These are phyloP conservation scores for Hordeum marinum DNA, from an alignment of 176 grass and related monocot genomes.

Conservation along the genomic window DNA sequence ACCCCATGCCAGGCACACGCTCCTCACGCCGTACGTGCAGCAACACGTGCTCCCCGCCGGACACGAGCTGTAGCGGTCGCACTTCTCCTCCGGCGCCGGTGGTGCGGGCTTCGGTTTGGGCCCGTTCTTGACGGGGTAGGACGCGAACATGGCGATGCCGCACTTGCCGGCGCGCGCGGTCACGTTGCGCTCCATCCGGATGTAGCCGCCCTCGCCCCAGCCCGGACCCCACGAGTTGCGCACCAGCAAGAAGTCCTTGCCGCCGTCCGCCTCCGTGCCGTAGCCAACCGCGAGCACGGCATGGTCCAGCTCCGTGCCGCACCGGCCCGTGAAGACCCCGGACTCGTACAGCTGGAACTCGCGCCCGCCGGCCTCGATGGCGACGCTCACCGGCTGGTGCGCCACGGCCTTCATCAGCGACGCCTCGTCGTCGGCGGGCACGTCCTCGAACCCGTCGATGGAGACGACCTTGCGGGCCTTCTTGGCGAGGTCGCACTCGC, in stretches of 20 bases:
- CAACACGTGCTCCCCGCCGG: slow-evolving; percentile 61
- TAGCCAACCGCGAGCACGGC: slow-evolving; percentile 56
- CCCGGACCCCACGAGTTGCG: slow-evolving; percentile 68
- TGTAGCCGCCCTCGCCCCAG: slow-evolving; percentile 56
- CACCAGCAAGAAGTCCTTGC: slow-evolving; percentile 51
- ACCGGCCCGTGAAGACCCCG: not conserved
- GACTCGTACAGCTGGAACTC: slow-evolving; percentile 1
- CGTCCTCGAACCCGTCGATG: not conserved
- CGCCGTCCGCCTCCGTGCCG: slow-evolving; percentile 16
- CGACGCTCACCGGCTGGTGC: not conserved
- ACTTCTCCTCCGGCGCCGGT: not conserved
- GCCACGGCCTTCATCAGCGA: slow-evolving; percentile 6
- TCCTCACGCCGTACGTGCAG: slow-evolving; percentile 49
- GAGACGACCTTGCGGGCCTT: not conserved
- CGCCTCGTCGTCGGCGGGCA: not conserved
- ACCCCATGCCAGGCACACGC: slow-evolving; percentile 52
- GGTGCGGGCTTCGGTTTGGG: slow-evolving; percentile 38
- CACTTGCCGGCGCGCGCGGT: slow-evolving; percentile 40
- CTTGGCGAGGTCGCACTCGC: not conserved
- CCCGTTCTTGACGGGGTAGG: slow-evolving; percentile 51
- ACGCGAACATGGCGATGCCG: slow-evolving; percentile 57
- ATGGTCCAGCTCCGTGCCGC: slow-evolving; percentile 50
- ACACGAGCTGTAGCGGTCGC: slow-evolving; percentile 43
- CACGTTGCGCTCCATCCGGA: slow-evolving; percentile 56
- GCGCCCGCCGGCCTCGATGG: not conserved